Base-by-base conservation (phyloP, 352 stramenopile genomes). In the Phytophthora pini region DNA sequence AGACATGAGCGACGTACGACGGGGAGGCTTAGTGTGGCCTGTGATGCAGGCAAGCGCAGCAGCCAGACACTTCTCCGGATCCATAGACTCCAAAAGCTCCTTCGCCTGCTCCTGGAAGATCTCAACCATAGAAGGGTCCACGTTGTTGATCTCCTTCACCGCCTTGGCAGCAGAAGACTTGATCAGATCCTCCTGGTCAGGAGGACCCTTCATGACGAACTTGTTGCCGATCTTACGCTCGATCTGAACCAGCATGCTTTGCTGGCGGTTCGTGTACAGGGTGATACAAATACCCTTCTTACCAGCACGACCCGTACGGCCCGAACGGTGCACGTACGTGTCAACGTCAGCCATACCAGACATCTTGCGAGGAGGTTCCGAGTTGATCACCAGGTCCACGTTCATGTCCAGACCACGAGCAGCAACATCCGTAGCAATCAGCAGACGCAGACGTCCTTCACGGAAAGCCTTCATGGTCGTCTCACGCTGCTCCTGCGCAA, bases 241-340 rank as follows among this genome's bases (percentile, higher is more conserved):
- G 45, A 98, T 97, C 48, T 88, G 73, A 58, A 82, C 65, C 22
- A 98, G 54, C 17, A 82, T 53, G 27, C 94, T 86, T 20, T 77
- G 76, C 72, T 98, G 89, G 22, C 85, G 82, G 12, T 76, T 76
- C 24, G 90, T 98, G 74, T 97, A 98, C 40, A 99, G 86, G 24
- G 97, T 99, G 69, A 99, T 94, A 70, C 98, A 99, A 62, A 98
- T 91, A 46, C 98, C 98, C 67, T 97, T 98, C 59, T 93, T 91
- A 27, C 97, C 97, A 22, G 98, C 94, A 62, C 98, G 92, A 43
- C 97, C 98, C 2, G 98, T 98, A 56, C 98, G 91, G 31, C 98
- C 98, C n/a, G 93, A 98, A 45, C 98, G 89, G 76, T 99, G 98
- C 39, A 99, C 95, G 80, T 99, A 99, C 5, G 97, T 98, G 70